These are phyloP conservation scores for Sporothrix mexicana DNA, from an alignment of 2,329 filamentous ascomycete genomes.

Conservation along the genomic window DNA sequence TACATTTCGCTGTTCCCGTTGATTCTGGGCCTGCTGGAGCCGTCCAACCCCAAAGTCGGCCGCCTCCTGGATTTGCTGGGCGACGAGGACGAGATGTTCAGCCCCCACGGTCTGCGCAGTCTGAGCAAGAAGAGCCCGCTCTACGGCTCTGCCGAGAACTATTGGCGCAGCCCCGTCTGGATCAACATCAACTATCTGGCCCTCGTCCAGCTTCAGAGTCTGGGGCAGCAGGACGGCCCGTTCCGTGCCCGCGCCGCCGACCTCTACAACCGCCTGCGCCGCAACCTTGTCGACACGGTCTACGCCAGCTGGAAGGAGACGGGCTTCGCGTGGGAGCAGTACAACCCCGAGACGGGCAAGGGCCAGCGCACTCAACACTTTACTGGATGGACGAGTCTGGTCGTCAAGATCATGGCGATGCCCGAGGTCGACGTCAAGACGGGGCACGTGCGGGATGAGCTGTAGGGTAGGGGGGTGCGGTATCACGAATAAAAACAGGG, in stretches of 20 bases:
- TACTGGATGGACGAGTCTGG: constrained; percentile 97
- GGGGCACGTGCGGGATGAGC: constrained; percentile 53
- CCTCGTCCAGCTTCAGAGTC: constrained; percentile 76
- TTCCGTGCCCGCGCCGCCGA: constrained; percentile 70
- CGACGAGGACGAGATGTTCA: constrained; percentile 88
- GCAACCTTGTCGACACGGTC: constrained; percentile 87
- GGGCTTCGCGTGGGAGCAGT: constrained; percentile 98
- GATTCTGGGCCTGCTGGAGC: constrained; percentile 77
- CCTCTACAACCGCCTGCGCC: constrained; percentile 77
- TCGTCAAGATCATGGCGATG: constrained; percentile 98
- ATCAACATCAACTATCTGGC: constrained; percentile 95
- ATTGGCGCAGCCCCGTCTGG: constrained; percentile 95
- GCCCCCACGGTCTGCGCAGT: constrained; percentile 83
- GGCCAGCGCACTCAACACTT: constrained; percentile 98
- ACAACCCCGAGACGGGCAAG: constrained; percentile 87
- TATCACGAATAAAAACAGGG: too few species aligned
- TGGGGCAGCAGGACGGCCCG: constrained; percentile 70
- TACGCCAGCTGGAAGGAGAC: constrained; percentile 88
- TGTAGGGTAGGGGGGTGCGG: too few species aligned
- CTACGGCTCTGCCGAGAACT: constrained; percentile 93
- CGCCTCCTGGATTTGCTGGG: constrained; percentile 77
- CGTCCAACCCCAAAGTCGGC: constrained; percentile 75
- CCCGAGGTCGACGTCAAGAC: constrained; percentile 63
- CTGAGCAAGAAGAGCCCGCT: constrained; percentile 81
- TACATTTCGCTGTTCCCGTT: constrained; percentile 96